Evolutionary conservation across 2,329 filamentous ascomycete genomes (phyloP), one percentile per base, ranked within the genome.

Genomic region (Mycogone perniciosa): DNA sequence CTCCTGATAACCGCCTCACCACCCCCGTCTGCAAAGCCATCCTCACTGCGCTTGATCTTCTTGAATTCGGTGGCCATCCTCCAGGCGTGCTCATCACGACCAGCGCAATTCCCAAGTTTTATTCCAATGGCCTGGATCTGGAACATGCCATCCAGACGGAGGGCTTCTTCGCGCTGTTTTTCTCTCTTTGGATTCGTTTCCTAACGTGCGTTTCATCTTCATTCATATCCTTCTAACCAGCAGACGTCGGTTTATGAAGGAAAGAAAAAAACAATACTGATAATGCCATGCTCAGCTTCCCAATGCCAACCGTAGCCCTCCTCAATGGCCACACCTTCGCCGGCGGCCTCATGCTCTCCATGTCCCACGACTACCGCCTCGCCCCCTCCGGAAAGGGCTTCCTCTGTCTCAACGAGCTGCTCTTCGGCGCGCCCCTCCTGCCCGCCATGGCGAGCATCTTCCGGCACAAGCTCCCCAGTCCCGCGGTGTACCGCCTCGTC

Each of bases 291-390:
- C 41, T 7, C 33, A 68, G 69, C 46, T 92, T 83, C 63, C 86
- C 88, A 10, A 89, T 91, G 86, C 88, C 88, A 27, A 93, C 88
- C 3, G 69, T 93, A 45, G 84, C 87, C n/a, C 73, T 90, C 7
- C 63, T 92, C 49, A 89, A 89, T 60, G 88, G 88, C 26, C 89
- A 95, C 67, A 82, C 84, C 49, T 93, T 90, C 65, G 89, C 88
- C 5, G 88, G 81, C 42, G 88, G 86, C n/a, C 73, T 91, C 54
- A 91, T 93, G 84, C 73, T 86, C 7, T 81, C 86, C 52, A 88
- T 89, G 79, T 82, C 86, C 69, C 87, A 91, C 68, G 88, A 92
- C 70, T 93, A 93, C 71, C 81, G 89, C 30, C 76, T 93, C 58
- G 86, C 88, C 72, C 86, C 86, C 62, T 79, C 84, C 0, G 62